A percentile compares a stretch with the other conserved stretches of the same genome.
phyloP scores from a whole-genome alignment of 805 yeast genomes.

The Metschnikowia chrysomelidarum region DNA sequence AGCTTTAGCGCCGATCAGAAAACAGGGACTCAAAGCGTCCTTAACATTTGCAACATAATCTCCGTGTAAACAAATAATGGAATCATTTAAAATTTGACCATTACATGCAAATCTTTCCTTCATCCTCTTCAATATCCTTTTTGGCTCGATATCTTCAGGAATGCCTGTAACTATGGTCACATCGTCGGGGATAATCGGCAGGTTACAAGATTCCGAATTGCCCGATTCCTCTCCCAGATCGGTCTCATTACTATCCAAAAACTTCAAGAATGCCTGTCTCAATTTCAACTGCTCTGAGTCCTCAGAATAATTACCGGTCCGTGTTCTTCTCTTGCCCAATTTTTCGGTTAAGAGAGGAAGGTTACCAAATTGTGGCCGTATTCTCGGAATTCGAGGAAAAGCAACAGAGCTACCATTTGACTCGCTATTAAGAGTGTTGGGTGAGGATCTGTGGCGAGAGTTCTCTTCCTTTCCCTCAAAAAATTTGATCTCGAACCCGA shows the following conservation, averaged over 20 bases:
- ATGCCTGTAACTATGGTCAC: no score
- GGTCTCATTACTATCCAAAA: neutral
- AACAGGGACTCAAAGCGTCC: no score
- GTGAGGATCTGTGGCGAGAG: neutral
- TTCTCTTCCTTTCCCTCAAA: constrained; percentile 23
- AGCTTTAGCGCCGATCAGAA: no score
- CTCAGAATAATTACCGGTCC: constrained; percentile 33
- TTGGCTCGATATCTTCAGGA: no score
- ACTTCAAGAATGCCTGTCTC: constrained; percentile 1
- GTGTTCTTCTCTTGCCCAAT: constrained; percentile 28
- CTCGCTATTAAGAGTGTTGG: neutral
- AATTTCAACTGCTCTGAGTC: constrained; percentile 6
- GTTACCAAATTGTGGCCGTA: constrained; percentile 38
- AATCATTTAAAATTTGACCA: no score
- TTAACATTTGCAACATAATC: no score
- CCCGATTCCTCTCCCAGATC: neutral
- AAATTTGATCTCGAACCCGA: constrained; percentile 47
- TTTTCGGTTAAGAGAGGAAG: constrained; percentile 34
- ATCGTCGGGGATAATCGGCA: no score
- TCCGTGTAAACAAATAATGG: no score
- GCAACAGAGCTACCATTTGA: neutral
- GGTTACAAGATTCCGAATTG: neutral
- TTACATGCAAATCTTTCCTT: no score
- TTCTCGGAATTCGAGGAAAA: constrained; percentile 44
- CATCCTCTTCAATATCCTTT: no score